Evolutionary conservation across 192 early-diverging fungal genomes (phyloP).

Genomic region (Coemansia sp.): DNA sequence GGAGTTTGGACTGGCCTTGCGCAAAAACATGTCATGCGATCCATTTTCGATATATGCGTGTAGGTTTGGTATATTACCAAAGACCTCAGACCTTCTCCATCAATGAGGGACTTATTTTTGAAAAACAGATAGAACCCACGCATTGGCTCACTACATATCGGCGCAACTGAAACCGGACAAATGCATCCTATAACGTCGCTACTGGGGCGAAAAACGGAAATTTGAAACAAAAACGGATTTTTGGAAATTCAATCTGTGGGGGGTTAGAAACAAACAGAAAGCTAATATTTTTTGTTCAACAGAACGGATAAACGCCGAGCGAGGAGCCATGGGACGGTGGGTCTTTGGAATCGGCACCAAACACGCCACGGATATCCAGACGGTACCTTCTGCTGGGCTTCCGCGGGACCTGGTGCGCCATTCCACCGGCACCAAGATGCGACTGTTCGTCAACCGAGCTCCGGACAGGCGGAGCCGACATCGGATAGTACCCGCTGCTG

Average conservation of each 20-base stretch:
- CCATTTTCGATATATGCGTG: background rate
- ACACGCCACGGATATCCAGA: background rate
- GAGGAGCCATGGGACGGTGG: background rate
- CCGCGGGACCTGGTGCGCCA: background rate
- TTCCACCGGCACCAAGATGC: background rate
- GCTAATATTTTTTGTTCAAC: background rate
- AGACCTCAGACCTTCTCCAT: too few species aligned
- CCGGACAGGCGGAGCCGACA: background rate
- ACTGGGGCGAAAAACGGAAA: too few species aligned
- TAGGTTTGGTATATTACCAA: background rate
- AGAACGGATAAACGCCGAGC: background rate
- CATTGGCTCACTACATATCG: too few species aligned
- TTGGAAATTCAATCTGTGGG: too few species aligned
- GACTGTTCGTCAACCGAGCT: background rate
- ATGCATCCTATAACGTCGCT: too few species aligned
- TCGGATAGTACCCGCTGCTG: background rate
- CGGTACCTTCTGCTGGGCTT: background rate
- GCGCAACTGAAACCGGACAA: too few species aligned
- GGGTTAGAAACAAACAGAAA: background rate
- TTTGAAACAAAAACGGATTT: too few species aligned
- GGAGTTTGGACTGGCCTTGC: background rate
- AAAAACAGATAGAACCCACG: too few species aligned
- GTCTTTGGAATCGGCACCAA: background rate
- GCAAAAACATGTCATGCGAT: background rate
- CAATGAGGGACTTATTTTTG: too few species aligned